Evolutionary conservation across 345 rosid genomes (phyloP).

Genomic region (Litchi chinensis): DNA sequence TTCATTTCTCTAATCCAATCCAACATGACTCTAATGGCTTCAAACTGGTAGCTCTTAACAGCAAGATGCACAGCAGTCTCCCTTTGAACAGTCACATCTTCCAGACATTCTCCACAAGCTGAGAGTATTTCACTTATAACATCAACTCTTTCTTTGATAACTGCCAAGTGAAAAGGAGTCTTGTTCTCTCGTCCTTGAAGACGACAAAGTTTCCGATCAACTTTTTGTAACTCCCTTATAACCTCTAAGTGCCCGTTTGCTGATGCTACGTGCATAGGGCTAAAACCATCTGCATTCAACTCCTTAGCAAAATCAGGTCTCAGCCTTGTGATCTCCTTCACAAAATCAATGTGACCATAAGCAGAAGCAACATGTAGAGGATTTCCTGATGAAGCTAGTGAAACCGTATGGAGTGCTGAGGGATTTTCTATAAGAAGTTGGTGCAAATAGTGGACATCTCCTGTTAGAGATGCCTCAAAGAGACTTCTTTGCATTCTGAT

Average conservation of each 20-base stretch:
- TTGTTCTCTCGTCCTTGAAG: constrained; percentile 37
- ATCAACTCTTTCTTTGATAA: constrained; percentile 38
- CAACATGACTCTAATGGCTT: constrained; percentile 29
- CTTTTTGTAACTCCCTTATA: constrained; percentile 34
- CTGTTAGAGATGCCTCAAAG: constrained; percentile 30
- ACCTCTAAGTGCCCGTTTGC: constrained; percentile 38
- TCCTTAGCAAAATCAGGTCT: constrained; percentile 39
- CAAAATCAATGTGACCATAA: constrained; percentile 31
- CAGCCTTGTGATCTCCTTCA: constrained; percentile 33
- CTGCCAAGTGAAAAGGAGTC: constrained; percentile 46
- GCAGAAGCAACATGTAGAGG: constrained; percentile 34
- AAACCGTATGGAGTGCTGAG: constrained; percentile 14
- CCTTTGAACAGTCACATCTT: constrained; percentile 37
- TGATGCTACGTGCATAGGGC: constrained; percentile 51
- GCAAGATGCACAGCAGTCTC: constrained; percentile 54
- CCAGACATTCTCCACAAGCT: constrained; percentile 38
- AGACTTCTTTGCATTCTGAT: constrained; percentile 25
- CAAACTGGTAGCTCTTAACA: constrained; percentile 32
- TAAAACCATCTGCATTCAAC: constrained; percentile 40
- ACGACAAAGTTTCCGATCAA: constrained; percentile 37
- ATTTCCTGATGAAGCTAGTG: constrained; percentile 22
- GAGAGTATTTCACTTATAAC: constrained; percentile 38
- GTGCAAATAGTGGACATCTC: constrained; percentile 19
- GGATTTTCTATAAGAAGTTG: constrained; percentile 30
- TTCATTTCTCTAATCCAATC: constrained; percentile 39